Conservation (phyloP, 805 yeast genomes). For the Sugiyamaella marilandica region DNA sequence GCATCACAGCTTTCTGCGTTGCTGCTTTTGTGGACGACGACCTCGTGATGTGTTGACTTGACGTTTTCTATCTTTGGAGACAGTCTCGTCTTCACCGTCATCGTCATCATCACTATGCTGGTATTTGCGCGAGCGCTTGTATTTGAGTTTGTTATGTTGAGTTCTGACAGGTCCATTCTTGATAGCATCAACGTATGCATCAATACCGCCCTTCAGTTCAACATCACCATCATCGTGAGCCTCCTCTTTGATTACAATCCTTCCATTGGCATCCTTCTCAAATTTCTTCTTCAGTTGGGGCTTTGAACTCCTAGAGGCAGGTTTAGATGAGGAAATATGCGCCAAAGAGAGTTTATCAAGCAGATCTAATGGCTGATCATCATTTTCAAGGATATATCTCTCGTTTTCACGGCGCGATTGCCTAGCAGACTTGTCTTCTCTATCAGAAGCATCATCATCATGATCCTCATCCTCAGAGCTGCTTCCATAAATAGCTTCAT, state of each 20-base stretch:
- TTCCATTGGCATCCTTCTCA: slow-evolving; percentile 55
- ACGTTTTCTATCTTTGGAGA: not conserved
- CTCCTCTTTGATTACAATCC: slow-evolving; percentile 51
- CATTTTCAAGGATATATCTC: slow-evolving; percentile 71
- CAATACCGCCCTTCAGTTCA: slow-evolving; percentile 49
- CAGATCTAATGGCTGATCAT: slow-evolving; percentile 78
- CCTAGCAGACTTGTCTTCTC: slow-evolving; percentile 9
- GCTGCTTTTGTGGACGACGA: not conserved
- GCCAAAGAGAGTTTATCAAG: slow-evolving; percentile 80
- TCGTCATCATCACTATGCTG: slow-evolving; percentile 52
- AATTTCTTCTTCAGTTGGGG: slow-evolving; percentile 35
- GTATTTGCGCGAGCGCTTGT: slow-evolving; percentile 57
- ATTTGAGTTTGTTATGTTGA: slow-evolving; percentile 85
- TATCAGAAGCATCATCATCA: slow-evolving; percentile 38
- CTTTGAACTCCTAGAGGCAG: slow-evolving; percentile 48
- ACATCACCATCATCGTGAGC: slow-evolving; percentile 23
- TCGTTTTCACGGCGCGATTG: slow-evolving; percentile 30
- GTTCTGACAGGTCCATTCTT: slow-evolving; percentile 92
- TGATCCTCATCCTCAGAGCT: slow-evolving; percentile 56
- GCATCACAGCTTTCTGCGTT: not conserved
- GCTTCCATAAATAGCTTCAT: slow-evolving; percentile 80
- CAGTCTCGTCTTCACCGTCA: slow-evolving; percentile 40
- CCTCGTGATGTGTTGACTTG: not conserved
- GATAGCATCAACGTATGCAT: slow-evolving; percentile 92
- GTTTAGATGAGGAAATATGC: slow-evolving; percentile 83